Percentiles rank a stretch among this genome's conserved stretches.
Evolutionary conservation across 495 filamentous ascomycete species (phyloP).

Genomic region (Aspergillus baeticus): DNA sequence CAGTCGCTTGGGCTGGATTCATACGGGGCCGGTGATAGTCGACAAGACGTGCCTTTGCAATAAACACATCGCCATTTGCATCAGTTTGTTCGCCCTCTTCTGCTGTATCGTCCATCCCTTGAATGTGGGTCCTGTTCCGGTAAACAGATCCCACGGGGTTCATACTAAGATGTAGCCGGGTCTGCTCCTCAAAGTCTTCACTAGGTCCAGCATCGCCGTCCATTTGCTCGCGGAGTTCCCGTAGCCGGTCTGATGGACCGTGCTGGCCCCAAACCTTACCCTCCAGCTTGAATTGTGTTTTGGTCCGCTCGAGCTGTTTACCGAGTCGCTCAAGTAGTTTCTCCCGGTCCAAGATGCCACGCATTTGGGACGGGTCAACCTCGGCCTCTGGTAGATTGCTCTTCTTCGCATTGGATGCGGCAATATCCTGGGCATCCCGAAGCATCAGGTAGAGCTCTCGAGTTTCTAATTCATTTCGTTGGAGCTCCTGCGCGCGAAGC

Average conservation of each 20-base stretch:
- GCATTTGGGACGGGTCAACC: constrained; percentile 73
- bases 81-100: constrained; percentile 35
- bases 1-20: constrained; percentile 69
- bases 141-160: constrained; percentile 67
- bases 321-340: constrained; percentile 88
- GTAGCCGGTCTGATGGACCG: constrained; percentile 85
- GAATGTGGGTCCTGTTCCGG: constrained; percentile 57
- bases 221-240: constrained; percentile 93
- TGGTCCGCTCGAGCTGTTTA: constrained; percentile 91
- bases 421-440: constrained; percentile 94
- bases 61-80: constrained; percentile 47
- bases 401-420: constrained; percentile 81
- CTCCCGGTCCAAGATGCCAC: constrained; percentile 90
- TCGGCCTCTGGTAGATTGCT: constrained; percentile 55
- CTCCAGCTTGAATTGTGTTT: constrained; percentile 97
- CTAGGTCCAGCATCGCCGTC: constrained; percentile 58
- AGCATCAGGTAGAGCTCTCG: constrained; percentile 98
- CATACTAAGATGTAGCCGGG: constrained; percentile 46
- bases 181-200: constrained; percentile 52
- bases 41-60: constrained; percentile 65
- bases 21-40: constrained; percentile 72
- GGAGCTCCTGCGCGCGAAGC: constrained; percentile 84
- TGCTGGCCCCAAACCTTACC: constrained; percentile 89
- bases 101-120: constrained; percentile 37
- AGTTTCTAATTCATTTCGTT: constrained; percentile 93